Percentiles rank a stretch among this genome's conserved stretches.
These are phyloP conservation scores for Panus rudis DNA, from an alignment of 768 basidiomycete genomes.

Conservation along the genomic window DNA sequence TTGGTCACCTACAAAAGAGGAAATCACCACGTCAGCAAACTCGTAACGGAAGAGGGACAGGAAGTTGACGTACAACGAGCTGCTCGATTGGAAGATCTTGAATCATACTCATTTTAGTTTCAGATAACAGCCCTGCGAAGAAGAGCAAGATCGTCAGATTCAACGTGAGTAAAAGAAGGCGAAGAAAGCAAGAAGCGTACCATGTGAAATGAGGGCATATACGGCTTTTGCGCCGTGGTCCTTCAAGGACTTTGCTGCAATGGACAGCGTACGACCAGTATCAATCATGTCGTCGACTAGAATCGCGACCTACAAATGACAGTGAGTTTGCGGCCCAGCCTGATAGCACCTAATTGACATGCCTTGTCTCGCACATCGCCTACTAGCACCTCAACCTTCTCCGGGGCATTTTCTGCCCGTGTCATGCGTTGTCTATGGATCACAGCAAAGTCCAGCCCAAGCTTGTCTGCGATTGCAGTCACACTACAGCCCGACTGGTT, in stretches of 20 bases:
- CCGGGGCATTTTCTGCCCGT: constrained; percentile 56
- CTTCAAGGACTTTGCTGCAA: constrained; percentile 79
- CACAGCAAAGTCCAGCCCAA: constrained; percentile 90
- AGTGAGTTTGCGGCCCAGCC: no score
- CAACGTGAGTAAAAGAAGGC: neutral
- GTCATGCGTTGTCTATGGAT: constrained; percentile 87
- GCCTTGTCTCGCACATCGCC: constrained; percentile 92
- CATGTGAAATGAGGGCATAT: constrained; percentile 89
- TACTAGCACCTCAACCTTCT: constrained; percentile 89
- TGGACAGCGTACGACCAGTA: constrained; percentile 79
- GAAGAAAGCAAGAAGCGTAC: constrained; percentile 32
- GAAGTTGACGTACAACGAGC: constrained; percentile 69
- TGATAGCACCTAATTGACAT: constrained; percentile 9
- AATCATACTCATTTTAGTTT: constrained; percentile 60
- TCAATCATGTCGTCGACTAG: constrained; percentile 99
- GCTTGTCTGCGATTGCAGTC: constrained; percentile 91
- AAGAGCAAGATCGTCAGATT: neutral
- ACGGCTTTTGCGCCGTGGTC: constrained; percentile 87
- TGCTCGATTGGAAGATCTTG: constrained; percentile 71
- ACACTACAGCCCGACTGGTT: constrained; percentile 45
- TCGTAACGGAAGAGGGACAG: neutral
- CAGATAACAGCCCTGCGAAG: constrained; percentile 66
- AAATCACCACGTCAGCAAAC: constrained; percentile 5
- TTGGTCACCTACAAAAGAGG: constrained; percentile 73
- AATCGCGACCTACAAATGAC: constrained; percentile 77